phyloP scores from a whole-genome alignment of 2,329 filamentous ascomycete genomes.

The Aspergillus piperis region DNA sequence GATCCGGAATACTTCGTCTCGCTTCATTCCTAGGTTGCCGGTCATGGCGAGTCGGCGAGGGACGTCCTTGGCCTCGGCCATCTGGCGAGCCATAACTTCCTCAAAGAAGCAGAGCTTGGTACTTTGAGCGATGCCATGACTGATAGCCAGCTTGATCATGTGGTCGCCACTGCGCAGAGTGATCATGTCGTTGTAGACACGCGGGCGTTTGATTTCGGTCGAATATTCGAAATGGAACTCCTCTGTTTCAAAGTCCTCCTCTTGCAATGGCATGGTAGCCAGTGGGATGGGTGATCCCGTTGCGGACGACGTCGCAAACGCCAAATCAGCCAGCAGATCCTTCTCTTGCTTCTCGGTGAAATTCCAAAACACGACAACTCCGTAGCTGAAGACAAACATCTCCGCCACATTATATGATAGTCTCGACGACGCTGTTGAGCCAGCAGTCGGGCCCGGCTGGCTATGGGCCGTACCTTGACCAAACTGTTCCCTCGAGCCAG shows the following conservation, averaged over 20 bases:
- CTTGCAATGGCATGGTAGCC: conserved; percentile 75
- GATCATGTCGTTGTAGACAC: conserved; percentile 99
- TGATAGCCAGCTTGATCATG: conserved; percentile 98
- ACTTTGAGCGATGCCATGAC: conserved; percentile 94
- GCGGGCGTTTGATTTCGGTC: conserved; percentile 76
- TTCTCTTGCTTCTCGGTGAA: conserved; percentile 96
- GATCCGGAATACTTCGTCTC: conserved; percentile 89
- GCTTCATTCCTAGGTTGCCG: conserved; percentile 85
- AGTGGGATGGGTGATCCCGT: conserved; percentile 58
- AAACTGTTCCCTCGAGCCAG: conserved; percentile 6
- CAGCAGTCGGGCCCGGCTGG: conserved; percentile 26
- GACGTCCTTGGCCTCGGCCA: conserved; percentile 89
- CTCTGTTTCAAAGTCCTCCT: conserved; percentile 94
- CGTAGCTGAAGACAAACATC: conserved; percentile 96
- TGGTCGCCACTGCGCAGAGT: conserved; percentile 91
- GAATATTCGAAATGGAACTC: conserved; percentile 99
- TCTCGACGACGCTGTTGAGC: conserved; percentile 62
- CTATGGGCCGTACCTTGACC: conserved; percentile 11
- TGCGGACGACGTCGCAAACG: conserved; percentile 65
- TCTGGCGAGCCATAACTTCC: conserved; percentile 91
- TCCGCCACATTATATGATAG: conserved; percentile 73
- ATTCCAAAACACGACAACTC: conserved; percentile 98
- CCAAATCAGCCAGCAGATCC: conserved; percentile 90
- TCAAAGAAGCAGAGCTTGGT: conserved; percentile 97
- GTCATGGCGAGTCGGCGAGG: conserved; percentile 86